A percentile compares a stretch with the other conserved stretches of the same genome.
phyloP scores from a whole-genome alignment of 768 basidiomycete genomes.

The Collybia nuda region DNA sequence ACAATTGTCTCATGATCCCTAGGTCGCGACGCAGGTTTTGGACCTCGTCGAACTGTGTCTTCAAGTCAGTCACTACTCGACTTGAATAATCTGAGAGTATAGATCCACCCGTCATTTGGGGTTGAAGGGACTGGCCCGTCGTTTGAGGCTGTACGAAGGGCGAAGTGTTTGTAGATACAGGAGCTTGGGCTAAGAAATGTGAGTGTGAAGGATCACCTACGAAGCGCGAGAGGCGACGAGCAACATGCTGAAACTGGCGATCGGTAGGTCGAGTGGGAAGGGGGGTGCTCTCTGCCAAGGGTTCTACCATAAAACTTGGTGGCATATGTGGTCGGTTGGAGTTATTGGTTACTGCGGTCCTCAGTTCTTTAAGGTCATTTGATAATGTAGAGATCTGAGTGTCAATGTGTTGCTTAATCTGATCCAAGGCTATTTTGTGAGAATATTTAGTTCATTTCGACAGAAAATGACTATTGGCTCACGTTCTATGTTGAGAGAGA shows the following conservation, averaged over 20 bases:
- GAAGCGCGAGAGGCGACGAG: slow-evolving; percentile 72
- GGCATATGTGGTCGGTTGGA: slow-evolving; percentile 49
- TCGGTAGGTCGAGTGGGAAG: slow-evolving; percentile 69
- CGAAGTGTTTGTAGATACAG: slow-evolving; percentile 22
- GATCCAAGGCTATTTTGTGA: slow-evolving; percentile 76
- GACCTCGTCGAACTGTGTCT: slow-evolving; percentile 93
- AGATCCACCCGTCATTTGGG: slow-evolving; percentile 77
- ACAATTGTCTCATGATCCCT: slow-evolving; percentile 91
- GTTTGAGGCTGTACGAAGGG: slow-evolving; percentile 52
- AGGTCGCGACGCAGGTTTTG: slow-evolving; percentile 92
- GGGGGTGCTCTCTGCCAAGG: slow-evolving; percentile 68
- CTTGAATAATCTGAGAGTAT: slow-evolving; percentile 68
- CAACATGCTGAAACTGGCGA: slow-evolving; percentile 69
- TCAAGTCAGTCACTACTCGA: slow-evolving; percentile 78
- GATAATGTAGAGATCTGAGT: slow-evolving; percentile 81
- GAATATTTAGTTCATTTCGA: slow-evolving; percentile 4
- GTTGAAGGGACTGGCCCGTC: slow-evolving; percentile 68
- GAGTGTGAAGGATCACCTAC: slow-evolving; percentile 43
- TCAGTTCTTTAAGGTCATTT: slow-evolving; percentile 89
- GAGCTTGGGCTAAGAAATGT: slow-evolving; percentile 22
- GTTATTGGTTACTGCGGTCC: slow-evolving; percentile 54
- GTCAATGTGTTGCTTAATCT: slow-evolving; percentile 98
- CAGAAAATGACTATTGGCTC: slow-evolving; percentile 33
- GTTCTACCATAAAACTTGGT: slow-evolving; percentile 48
- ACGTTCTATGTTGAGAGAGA: slow-evolving; percentile 98